phyloP scores from a whole-genome alignment of 2,329 filamentous ascomycete genomes.

The Knufia fluminis region DNA sequence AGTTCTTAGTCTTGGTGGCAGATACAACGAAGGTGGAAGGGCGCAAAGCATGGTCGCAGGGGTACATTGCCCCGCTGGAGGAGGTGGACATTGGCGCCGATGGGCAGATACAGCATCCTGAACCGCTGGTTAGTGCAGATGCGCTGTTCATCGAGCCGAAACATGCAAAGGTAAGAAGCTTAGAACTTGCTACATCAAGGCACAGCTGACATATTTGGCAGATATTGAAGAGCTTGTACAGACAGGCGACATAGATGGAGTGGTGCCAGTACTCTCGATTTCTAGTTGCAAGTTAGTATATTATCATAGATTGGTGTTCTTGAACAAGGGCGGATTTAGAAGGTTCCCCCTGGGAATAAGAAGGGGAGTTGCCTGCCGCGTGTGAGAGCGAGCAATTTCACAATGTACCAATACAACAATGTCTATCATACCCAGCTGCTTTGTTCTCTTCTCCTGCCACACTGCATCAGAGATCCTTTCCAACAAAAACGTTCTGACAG shows the following conservation, averaged over 20 bases:
- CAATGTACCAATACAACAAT: too few relatives aligned
- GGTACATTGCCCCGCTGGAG: conserved; percentile 69
- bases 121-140: conserved; percentile 69
- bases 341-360: too few relatives aligned
- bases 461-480: too few relatives aligned
- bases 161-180: conserved; percentile 55
- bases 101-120: conserved; percentile 10
- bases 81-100: conserved; percentile 52
- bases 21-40: conserved; percentile 80
- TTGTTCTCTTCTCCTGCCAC: too few relatives aligned
- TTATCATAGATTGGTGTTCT: too few relatives aligned
- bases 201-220: conserved; percentile 6
- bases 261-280: background rate
- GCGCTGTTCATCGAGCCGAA: conserved; percentile 84
- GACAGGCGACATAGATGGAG: conserved; percentile 10
- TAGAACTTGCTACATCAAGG: background rate
- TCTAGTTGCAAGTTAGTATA: background rate
- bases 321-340: too few relatives aligned
- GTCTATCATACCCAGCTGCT: too few relatives aligned
- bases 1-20: conserved; percentile 68
- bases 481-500: too few relatives aligned
- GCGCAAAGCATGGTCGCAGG: conserved; percentile 88
- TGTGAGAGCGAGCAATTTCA: too few relatives aligned
- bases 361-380: too few relatives aligned
- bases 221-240: conserved; percentile 21